phyloP scores from a whole-genome alignment of 305 asterid species.

The Solanum chacoense region DNA sequence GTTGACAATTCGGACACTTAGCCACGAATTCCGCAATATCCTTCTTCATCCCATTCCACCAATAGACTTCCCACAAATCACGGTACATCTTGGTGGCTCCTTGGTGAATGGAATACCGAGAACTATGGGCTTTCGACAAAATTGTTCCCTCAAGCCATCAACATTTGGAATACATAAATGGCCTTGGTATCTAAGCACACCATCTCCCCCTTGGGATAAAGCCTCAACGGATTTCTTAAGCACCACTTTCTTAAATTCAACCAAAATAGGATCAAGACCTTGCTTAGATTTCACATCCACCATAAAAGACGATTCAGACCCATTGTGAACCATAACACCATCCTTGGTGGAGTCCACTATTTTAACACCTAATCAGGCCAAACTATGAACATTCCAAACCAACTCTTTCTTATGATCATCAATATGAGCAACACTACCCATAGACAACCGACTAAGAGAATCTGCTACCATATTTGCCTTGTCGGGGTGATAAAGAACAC shows the following conservation, averaged over 20 bases:
- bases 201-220: background rate
- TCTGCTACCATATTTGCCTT: background rate
- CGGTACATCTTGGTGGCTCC: background rate
- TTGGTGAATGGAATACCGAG: background rate
- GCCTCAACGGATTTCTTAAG: background rate
- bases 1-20: background rate
- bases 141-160: background rate
- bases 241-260: too few species aligned
- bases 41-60: background rate
- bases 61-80: background rate
- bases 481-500: background rate
- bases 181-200: background rate
- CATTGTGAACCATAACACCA: background rate
- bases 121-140: background rate
- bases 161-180: background rate
- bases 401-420: background rate
- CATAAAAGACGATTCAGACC: background rate
- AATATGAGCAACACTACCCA: background rate
- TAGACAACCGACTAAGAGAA: background rate
- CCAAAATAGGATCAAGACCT: background rate
- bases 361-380: background rate
- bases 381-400: background rate
- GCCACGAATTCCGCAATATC: background rate
- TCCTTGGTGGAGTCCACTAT: background rate
- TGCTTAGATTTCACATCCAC: background rate